These are phyloP conservation scores for Ceratocystis ficicola DNA, from an alignment of 2,329 filamentous ascomycete species.

Conservation along the genomic window DNA sequence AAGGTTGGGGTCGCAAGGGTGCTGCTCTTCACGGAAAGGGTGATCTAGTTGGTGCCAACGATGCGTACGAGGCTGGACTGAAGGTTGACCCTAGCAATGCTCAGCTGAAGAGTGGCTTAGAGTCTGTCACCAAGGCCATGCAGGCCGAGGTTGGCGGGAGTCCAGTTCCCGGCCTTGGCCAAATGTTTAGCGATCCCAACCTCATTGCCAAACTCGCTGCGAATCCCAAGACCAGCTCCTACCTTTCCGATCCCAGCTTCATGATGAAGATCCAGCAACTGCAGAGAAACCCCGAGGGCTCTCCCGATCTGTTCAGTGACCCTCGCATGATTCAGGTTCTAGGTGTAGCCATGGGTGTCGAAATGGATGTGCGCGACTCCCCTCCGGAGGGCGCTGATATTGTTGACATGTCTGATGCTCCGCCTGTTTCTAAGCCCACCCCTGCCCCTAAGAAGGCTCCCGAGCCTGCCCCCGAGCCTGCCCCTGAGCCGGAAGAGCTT, in stretches of 20 bases:
- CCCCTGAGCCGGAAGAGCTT: slow-evolving; percentile 55
- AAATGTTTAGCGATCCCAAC: slow-evolving; percentile 89
- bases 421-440: slow-evolving; percentile 32
- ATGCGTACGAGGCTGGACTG: slow-evolving; percentile 88
- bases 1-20: slow-evolving; percentile 90
- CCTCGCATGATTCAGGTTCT: slow-evolving; percentile 89
- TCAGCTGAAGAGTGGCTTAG: slow-evolving; percentile 78
- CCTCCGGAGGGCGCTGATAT: slow-evolving; percentile 26
- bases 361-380: slow-evolving; percentile 52
- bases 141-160: slow-evolving; percentile 40
- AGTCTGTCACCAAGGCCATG: slow-evolving; percentile 77
- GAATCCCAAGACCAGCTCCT: slow-evolving; percentile 82
- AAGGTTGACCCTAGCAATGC: slow-evolving; percentile 87
- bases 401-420: slow-evolving; percentile 69
- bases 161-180: slow-evolving; percentile 63
- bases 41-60: slow-evolving; percentile 70
- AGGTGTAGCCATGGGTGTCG: slow-evolving; percentile 83
- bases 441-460: slow-evolving; percentile 32
- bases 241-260: slow-evolving; percentile 73
- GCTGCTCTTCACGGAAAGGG: slow-evolving; percentile 79
- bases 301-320: slow-evolving; percentile 73
- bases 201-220: slow-evolving; percentile 78
- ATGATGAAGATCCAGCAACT: slow-evolving; percentile 80
- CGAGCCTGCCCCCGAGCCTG: slow-evolving; percentile 45
- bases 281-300: slow-evolving; percentile 65